Percentiles rank a stretch among this genome's conserved stretches.
Evolutionary conservation across 257 asterid species (phyloP).

Genomic region (Verbena officinalis): DNA sequence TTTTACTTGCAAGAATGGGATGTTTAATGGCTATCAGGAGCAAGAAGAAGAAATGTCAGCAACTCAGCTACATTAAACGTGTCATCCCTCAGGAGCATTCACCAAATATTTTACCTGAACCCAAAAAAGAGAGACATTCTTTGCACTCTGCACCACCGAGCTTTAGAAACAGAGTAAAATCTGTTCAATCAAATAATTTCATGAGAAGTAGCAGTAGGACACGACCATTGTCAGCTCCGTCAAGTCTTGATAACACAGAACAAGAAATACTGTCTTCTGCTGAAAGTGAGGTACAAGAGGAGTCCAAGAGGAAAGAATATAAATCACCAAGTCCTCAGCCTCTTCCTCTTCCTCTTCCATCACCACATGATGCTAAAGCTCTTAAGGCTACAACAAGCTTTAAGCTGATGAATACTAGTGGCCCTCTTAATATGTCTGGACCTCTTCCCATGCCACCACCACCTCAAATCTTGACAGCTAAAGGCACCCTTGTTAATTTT

Average conservation of each 20-base stretch:
- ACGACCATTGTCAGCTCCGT: slow-evolving; percentile 81
- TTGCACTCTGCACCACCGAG: slow-evolving; percentile 95
- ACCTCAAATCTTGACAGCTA: slow-evolving; percentile 43
- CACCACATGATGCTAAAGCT: slow-evolving; percentile 53
- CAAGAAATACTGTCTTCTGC: slow-evolving; percentile 52
- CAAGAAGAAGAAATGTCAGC: slow-evolving; percentile 72
- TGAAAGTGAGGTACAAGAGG: slow-evolving; percentile 74
- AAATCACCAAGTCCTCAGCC: slow-evolving; percentile 83
- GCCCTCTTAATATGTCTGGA: slow-evolving; percentile 77
- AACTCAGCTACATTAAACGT: slow-evolving; percentile 44
- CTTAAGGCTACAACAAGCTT: slow-evolving; percentile 72
- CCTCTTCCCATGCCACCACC: slow-evolving; percentile 87
- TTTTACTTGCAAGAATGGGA: slow-evolving; percentile 58
- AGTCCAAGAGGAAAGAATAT: slow-evolving; percentile 61
- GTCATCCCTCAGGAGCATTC: slow-evolving; percentile 63
- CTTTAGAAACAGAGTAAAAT: slow-evolving; percentile 69
- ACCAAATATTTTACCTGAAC: slow-evolving; percentile 80
- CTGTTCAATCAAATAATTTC: slow-evolving; percentile 40
- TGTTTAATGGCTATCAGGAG: slow-evolving; percentile 73
- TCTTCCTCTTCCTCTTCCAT: slow-evolving; percentile 73
- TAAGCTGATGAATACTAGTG: slow-evolving; percentile 57
- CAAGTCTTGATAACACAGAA: slow-evolving; percentile 68
- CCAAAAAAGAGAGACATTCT: slow-evolving; percentile 56
- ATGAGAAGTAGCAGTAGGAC: slow-evolving; percentile 43
- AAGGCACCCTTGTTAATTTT: slow-evolving; percentile 63